Conservation (phyloP, 1,139 yeast species). For the Nakaseomyces uthaithaninus region DNA sequence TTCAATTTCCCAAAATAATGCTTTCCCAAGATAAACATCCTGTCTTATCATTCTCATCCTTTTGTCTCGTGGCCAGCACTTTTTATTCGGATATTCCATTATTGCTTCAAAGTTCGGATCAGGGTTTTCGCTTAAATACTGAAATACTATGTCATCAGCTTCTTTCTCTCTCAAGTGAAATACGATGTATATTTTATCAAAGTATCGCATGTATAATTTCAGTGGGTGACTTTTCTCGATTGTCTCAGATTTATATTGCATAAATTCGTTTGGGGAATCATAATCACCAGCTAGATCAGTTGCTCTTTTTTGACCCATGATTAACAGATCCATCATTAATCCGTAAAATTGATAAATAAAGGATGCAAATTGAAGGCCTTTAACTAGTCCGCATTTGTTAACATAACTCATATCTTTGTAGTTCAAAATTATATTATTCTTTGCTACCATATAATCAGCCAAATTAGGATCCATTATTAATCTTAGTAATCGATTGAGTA, state of each 20-base stretch:
- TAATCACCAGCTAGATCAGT: conserved; percentile 77
- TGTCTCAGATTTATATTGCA: conserved; percentile 55
- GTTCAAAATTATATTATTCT: conserved; percentile 71
- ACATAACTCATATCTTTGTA: conserved; percentile 95
- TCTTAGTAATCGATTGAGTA: conserved; percentile 71
- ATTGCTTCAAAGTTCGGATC: conserved; percentile 85
- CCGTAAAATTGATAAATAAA: conserved; percentile 90
- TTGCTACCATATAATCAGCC: conserved; percentile 92
- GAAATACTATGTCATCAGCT: conserved; percentile 65
- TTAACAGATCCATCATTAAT: conserved; percentile 66
- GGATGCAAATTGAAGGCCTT: conserved; percentile 86
- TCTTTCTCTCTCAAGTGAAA: conserved; percentile 71
- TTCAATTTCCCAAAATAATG: conserved; percentile 84
- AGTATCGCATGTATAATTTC: conserved; percentile 69
- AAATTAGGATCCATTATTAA: conserved; percentile 81
- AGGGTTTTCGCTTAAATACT: conserved; percentile 74
- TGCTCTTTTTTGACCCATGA: conserved; percentile 84
- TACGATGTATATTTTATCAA: conserved; percentile 73
- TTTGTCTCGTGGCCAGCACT: conserved; percentile 91
- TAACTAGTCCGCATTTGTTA: conserved; percentile 76
- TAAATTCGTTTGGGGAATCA: conserved; percentile 63
- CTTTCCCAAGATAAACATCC: conserved; percentile 88
- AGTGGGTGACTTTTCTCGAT: conserved; percentile 67
- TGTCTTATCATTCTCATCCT: conserved; percentile 87
- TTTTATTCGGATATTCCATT: conserved; percentile 80